Percentiles rank a stretch among this genome's conserved stretches.
Evolutionary conservation across 2,329 filamentous ascomycete genomes (phyloP).

Genomic region (Epichloe festucae): DNA sequence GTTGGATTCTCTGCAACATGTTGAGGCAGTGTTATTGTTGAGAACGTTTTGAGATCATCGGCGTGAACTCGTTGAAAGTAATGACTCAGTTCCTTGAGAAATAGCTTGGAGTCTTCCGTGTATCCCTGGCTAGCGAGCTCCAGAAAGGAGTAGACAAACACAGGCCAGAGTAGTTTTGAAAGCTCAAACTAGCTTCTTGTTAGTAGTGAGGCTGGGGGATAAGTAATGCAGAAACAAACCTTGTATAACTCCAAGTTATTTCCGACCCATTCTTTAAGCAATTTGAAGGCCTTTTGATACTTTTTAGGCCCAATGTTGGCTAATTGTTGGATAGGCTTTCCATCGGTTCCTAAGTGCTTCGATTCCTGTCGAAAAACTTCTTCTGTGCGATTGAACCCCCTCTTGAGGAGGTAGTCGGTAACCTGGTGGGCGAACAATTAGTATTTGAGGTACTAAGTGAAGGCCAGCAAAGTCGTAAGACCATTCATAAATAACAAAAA

Average conservation of each 20-base stretch:
- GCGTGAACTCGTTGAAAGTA: constrained; percentile 66
- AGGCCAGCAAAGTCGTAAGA: background rate
- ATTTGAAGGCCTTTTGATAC: constrained; percentile 61
- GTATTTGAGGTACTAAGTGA: background rate
- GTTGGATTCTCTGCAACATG: constrained; percentile 66
- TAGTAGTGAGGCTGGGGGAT: background rate
- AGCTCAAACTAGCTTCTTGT: constrained; percentile 56
- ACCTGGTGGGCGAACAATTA: constrained; percentile 33
- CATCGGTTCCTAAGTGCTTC: constrained; percentile 67
- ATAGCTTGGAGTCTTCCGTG: constrained; percentile 56
- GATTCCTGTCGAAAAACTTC: constrained; percentile 87
- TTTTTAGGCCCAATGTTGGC: constrained; percentile 64
- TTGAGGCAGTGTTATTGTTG: constrained; percentile 59
- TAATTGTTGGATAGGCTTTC: constrained; percentile 56
- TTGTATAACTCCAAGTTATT: constrained; percentile 92
- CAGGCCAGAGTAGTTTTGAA: constrained; percentile 75
- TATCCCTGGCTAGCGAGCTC: constrained; percentile 64
- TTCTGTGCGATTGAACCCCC: constrained; percentile 87
- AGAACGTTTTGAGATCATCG: constrained; percentile 68
- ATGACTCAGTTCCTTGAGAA: constrained; percentile 54
- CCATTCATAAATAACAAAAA: background rate
- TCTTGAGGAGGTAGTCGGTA: constrained; percentile 90
- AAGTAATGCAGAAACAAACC: constrained; percentile 28
- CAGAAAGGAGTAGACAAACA: constrained; percentile 88
- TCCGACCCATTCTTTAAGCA: constrained; percentile 74